These are phyloP conservation scores for Beverwykella pulmonaria DNA, from an alignment of 495 filamentous ascomycete genomes.

Conservation along the genomic window DNA sequence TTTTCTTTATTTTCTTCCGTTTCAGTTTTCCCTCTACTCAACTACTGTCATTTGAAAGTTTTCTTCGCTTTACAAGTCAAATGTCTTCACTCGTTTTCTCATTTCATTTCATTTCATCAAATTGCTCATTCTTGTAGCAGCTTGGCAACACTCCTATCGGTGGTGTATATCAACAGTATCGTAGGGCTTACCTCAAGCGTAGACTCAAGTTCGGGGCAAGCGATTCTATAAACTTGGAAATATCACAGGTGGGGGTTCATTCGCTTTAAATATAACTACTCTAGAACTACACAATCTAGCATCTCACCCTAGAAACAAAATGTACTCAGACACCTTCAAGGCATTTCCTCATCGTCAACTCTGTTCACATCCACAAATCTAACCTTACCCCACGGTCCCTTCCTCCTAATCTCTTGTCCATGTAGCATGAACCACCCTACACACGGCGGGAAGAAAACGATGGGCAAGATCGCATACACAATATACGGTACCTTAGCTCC, in stretches of 20 bases:
- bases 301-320: too few relatives aligned
- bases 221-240: too few relatives aligned
- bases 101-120: background rate
- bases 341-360: background rate
- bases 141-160: too few relatives aligned
- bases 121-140: too few relatives aligned
- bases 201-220: too few relatives aligned
- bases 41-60: background rate
- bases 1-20: too few relatives aligned
- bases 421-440: constrained; percentile 1
- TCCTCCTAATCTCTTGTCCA: constrained; percentile 2
- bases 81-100: too few relatives aligned
- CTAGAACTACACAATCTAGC: too few relatives aligned
- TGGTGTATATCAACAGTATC: background rate
- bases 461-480: constrained; percentile 14
- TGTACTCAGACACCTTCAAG: too few relatives aligned
- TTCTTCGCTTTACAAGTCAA: background rate
- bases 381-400: constrained; percentile 13
- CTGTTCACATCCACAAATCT: background rate
- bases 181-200: too few relatives aligned
- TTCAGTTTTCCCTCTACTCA: background rate
- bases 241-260: too few relatives aligned
- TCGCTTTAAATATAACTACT: too few relatives aligned
- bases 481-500: constrained; percentile 15
- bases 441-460: constrained; percentile 10